phyloP scores from a whole-genome alignment of 2,329 filamentous ascomycete species.

The Rhexocercosporidium sp. region DNA sequence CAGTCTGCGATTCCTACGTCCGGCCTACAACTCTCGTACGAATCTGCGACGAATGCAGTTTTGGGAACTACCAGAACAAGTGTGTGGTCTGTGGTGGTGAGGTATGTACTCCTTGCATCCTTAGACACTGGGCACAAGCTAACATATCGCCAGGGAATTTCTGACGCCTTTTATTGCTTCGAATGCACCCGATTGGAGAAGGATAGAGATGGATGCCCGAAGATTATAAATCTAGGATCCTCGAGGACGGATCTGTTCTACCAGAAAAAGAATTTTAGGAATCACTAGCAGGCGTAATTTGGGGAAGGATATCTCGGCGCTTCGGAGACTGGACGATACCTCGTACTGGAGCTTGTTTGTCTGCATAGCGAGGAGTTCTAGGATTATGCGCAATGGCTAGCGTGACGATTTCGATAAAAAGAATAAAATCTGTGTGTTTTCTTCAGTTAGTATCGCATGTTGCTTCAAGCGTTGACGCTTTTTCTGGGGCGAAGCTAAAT shows the following conservation, averaged over 20 bases:
- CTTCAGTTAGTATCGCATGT: neutral
- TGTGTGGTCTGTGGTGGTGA: slow-evolving; percentile 98
- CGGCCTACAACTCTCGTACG: slow-evolving; percentile 95
- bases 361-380: slow-evolving; percentile 28
- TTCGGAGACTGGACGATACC: neutral
- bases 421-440: neutral
- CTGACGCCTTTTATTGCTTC: slow-evolving; percentile 98
- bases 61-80: slow-evolving; percentile 99
- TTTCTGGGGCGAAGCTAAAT: neutral
- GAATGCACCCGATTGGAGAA: slow-evolving; percentile 97
- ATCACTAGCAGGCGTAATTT: slow-evolving; percentile 48
- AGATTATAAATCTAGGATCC: slow-evolving; percentile 98
- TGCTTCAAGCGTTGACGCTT: neutral
- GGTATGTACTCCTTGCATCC: slow-evolving; percentile 24
- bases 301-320: neutral
- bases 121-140: slow-evolving; percentile 7
- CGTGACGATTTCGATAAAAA: neutral
- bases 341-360: neutral
- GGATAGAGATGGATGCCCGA: slow-evolving; percentile 95
- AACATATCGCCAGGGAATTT: slow-evolving; percentile 69
- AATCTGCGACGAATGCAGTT: slow-evolving; percentile 99
- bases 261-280: slow-evolving; percentile 70
- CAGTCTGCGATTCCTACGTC: slow-evolving; percentile 98
- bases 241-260: slow-evolving; percentile 83
- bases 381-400: neutral